Conservation (phyloP, 1,284 basidiomycete genomes). For the Puccinia polysora region DNA sequence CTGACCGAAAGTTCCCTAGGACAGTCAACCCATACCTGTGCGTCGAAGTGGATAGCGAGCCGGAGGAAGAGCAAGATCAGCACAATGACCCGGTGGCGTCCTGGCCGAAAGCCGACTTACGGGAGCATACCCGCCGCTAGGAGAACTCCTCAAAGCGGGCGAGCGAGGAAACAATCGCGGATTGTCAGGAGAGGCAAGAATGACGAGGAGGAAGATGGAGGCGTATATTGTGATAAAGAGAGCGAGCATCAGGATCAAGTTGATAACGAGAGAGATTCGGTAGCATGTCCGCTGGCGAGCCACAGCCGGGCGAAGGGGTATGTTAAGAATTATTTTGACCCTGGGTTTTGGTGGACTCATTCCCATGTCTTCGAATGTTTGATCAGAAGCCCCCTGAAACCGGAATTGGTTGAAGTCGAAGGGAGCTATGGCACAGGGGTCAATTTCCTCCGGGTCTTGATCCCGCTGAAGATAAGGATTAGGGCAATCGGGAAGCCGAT, state of each 20-base stretch:
- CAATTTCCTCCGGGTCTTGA: not conserved
- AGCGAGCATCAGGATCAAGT: conserved; percentile 6
- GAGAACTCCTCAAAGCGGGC: conserved; percentile 29
- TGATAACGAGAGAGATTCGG: conserved; percentile 8
- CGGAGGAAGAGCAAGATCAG: too few species aligned
- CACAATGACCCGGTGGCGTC: too few species aligned
- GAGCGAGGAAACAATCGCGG: conserved; percentile 27
- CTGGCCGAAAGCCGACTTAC: too few species aligned
- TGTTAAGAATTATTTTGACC: conserved; percentile 4
- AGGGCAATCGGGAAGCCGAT: too few species aligned
- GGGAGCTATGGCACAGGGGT: too few species aligned
- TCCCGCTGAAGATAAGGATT: not conserved
- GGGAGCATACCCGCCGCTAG: conserved; percentile 38
- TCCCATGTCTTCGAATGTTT: not conserved
- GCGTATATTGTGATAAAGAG: conserved; percentile 30
- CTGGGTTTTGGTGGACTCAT: not conserved
- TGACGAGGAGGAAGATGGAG: not conserved
- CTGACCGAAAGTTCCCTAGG: conserved; percentile 23
- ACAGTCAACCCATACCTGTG: conserved; percentile 40
- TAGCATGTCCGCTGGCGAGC: conserved; percentile 6
- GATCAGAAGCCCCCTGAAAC: not conserved
- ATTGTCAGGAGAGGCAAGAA: conserved; percentile 20
- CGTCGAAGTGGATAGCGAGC: too few species aligned
- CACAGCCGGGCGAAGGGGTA: conserved; percentile 1
- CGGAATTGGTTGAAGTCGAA: not conserved